Evolutionary conservation across 495 filamentous ascomycete genomes (phyloP), one percentile per base, ranked within the genome.

Genomic region (Rhizodiscina lignyota): DNA sequence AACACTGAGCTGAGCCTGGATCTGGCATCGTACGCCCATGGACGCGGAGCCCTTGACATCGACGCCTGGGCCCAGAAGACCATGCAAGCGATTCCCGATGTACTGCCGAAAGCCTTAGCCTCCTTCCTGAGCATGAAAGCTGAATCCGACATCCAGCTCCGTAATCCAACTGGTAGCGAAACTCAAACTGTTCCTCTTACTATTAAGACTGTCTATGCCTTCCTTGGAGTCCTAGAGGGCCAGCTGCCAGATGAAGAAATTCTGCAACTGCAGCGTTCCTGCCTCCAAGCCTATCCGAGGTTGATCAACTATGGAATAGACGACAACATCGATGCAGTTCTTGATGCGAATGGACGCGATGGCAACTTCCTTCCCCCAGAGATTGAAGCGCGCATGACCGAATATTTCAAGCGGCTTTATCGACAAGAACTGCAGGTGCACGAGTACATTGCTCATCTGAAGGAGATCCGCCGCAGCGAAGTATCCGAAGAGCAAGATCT

Each of bases 321-420:
- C n/a, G 82, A 92, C 58, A 83, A 77, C 5, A 80, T 75, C 40
- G 84, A 94, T 54, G 80, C 87, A 29, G 79, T 89, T 26, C 83
- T 93, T 41, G 79, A 94, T 48, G 66, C 68, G 15, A 89, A 92
- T 46, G 80, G 85, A 21, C 64, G 76, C 41, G 68, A 77, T 30
- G 73, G 76, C 3, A 91, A 96, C 50, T 65, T 68, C 0, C 62
- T 99, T 16, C 74, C 85, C 0, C 62, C 68, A n/a, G 69, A 70
- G 16, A 77, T 86, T 18, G 80, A 91, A 42, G 74, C 70, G 40
- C 74, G 82, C 50, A 99, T 99, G 89, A 84, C 94, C 48, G 82
- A 93, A 38, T 72, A 92, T 32, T 96, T 92, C 54, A 92, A 91
- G 54, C 77, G 77, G 42, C 93, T 99, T 83, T 96, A 96, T 50